Conservation (phyloP, 208 protist genomes). For the Leishmania gerbilli region DNA sequence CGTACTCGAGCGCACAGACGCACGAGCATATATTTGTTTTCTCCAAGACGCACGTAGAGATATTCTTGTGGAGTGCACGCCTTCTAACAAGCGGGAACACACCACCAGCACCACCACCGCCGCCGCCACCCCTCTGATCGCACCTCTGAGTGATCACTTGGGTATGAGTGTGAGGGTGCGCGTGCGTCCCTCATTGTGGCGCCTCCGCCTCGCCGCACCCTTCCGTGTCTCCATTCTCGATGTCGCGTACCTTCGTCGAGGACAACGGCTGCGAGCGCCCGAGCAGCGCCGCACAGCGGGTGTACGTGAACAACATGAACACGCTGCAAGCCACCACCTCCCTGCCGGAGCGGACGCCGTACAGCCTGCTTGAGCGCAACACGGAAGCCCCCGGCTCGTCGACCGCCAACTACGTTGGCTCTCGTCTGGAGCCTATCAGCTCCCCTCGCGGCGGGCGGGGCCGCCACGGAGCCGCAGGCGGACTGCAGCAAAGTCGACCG, state of each 20-base stretch:
- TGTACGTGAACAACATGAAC: slow-evolving; percentile 92
- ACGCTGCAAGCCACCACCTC: slow-evolving; percentile 53
- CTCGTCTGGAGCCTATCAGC: background rate
- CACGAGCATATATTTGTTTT: background rate
- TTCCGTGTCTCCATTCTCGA: background rate
- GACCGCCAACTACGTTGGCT: background rate
- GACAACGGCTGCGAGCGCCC: slow-evolving; percentile 12
- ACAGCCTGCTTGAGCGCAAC: slow-evolving; percentile 19
- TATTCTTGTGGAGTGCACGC: background rate
- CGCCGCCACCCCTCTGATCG: background rate
- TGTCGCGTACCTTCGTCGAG: slow-evolving; percentile 19
- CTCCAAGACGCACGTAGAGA: background rate
- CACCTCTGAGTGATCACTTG: background rate
- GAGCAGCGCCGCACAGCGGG: slow-evolving; percentile 22
- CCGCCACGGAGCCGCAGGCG: background rate
- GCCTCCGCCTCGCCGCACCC: background rate
- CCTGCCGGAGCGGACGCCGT: slow-evolving; percentile 39
- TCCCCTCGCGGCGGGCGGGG: background rate
- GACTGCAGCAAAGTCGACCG: background rate
- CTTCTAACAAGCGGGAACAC: background rate
- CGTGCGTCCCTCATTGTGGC: background rate
- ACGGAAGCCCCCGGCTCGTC: background rate
- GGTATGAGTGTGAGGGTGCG: background rate
- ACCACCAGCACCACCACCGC: background rate
- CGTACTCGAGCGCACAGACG: background rate